Base-by-base conservation (phyloP, 306 rosid genomes). In the Crotalaria pallida region DNA sequence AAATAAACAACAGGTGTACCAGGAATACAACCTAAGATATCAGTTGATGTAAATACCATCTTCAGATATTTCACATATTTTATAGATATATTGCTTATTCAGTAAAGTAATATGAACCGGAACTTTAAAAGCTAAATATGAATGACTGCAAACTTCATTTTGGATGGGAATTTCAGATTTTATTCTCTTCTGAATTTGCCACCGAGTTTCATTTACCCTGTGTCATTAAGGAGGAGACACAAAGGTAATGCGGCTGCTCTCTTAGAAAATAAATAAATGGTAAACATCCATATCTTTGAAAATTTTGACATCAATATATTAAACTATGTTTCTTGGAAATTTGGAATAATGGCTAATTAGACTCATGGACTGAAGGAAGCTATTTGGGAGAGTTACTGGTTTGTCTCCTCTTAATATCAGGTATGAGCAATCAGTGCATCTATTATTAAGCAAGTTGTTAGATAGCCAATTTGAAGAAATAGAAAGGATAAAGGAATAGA, bases 401-500 rank as follows among this genome's bases (percentile, higher is more conserved):
- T 31, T 34, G 64, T 64, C 62, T 21, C 22, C 22, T 16, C 19
- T 22, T 56, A 10, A 64, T 61, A 44, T 55, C 53, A 44, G 38
- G 11, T n/a, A 68, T n/a, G n/a, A n/a, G n/a, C n/a, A n/a, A n/a
- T 34, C 26, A 70, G 60, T 43, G 26, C 16, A 45, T 66, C 27
- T 16, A 36, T 41, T 36, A 38, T 18, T 31, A 53, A 10, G 58
- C 44, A 75, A 58, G 65, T 19, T 22, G 65, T 19, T 22, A 44
- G 38, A 57, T 75, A 65, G 41, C 21, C 45, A 56, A 29, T 75
- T 48, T 64, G 53, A 36, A 3, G 50, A 70, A 24, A 40, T 5
- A 59, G 65, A 57, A 69, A 45, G 51, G 55, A 69, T 34, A 70
- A 69, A 53, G 76, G 56, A 59, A 71, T 27, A 67, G 60, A 62